Percentiles rank a stretch among this genome's conserved stretches.
Conservation (phyloP, 2,329 filamentous ascomycete species). For the Biscogniauxia sp. region DNA sequence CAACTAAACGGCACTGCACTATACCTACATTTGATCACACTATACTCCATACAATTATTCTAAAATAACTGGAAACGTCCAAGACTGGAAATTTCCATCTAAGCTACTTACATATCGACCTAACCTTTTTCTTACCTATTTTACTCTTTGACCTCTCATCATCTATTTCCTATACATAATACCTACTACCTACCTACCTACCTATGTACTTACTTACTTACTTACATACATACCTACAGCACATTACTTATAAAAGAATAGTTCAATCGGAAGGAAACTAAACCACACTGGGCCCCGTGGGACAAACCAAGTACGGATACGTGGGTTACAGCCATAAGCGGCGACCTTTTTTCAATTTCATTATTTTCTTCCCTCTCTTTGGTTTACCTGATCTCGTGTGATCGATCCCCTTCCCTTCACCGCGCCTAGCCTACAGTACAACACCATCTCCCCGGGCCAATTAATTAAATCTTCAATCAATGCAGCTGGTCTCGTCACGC, state of each 20-base stretch:
- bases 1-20: no score
- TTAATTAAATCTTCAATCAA: constrained; percentile 1
- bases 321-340: no score
- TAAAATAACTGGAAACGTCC: not conserved
- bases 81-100: not conserved
- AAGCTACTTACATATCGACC: not conserved
- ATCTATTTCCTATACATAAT: not conserved
- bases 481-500: not conserved
- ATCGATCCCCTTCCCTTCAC: not conserved
- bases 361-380: not conserved
- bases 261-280: not conserved
- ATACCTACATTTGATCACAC: no score
- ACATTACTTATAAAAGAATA: not conserved
- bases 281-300: no score
- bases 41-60: not conserved
- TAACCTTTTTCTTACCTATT: no score
- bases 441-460: not conserved
- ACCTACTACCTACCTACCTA: no score
- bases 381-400: not conserved
- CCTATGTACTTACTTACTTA: no score
- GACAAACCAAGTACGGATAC: no score
- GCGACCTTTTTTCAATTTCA: not conserved
- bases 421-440: not conserved
- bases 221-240: no score
- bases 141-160: no score